Evolutionary conservation across 106 monocot genomes (phyloP).

Genomic region (Apostasia shenzhenica): DNA sequence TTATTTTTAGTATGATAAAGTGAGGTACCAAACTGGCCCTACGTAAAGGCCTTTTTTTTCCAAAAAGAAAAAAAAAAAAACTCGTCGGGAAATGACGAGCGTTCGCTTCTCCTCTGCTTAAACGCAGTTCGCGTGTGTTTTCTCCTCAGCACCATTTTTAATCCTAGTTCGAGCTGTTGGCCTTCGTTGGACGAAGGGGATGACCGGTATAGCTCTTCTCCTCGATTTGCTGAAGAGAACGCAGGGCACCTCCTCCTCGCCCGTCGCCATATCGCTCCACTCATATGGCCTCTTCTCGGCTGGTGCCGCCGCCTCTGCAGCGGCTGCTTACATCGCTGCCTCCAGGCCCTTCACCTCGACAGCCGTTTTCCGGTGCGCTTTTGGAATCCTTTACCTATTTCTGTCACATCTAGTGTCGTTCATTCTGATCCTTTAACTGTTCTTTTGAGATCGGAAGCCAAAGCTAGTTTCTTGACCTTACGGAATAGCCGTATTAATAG

Average conservation of each 20-base stretch:
- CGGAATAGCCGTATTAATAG: background rate
- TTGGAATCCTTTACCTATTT: background rate
- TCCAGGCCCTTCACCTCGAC: conserved; percentile 34
- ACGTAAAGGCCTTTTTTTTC: too few species aligned
- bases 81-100: too few species aligned
- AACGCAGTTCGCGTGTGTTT: too few species aligned
- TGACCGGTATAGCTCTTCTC: conserved; percentile 40
- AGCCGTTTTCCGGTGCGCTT: conserved; percentile 30
- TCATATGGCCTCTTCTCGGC: conserved; percentile 33
- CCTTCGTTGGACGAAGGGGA: background rate
- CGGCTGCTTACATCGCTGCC: conserved; percentile 30
- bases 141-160: too few species aligned
- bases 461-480: background rate
- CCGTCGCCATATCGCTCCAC: conserved; percentile 25
- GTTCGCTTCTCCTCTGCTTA: too few species aligned
- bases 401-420: background rate
- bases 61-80: too few species aligned
- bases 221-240: conserved; percentile 34
- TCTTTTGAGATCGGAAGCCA: background rate
- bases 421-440: background rate
- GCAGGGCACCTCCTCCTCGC: conserved; percentile 18
- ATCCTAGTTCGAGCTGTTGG: background rate
- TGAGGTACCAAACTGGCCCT: too few species aligned
- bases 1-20: too few species aligned
- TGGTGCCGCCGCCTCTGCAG: conserved; percentile 32